These are phyloP conservation scores for Amesomyces nigricolor DNA, from an alignment of 2,329 filamentous ascomycete species.

Conservation along the genomic window DNA sequence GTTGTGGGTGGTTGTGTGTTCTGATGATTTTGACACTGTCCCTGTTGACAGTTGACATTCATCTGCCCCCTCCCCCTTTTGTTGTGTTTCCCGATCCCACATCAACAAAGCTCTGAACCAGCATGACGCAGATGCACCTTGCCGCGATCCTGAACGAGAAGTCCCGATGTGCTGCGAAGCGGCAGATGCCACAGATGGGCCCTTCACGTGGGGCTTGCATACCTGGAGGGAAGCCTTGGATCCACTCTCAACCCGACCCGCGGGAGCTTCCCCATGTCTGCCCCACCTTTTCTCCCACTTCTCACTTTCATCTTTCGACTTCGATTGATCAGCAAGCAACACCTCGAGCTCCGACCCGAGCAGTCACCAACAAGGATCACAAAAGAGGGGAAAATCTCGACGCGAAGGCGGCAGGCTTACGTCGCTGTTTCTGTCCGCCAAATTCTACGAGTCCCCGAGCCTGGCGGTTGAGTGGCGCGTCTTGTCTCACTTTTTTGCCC, in stretches of 20 bases:
- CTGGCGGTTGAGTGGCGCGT: slow-evolving; percentile 1
- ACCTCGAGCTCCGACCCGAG: background rate
- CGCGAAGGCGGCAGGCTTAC: slow-evolving; percentile 12
- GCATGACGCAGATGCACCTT: background rate
- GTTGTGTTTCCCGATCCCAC: background rate
- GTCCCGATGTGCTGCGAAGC: background rate
- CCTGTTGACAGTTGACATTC: too few relatives aligned
- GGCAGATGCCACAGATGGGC: slow-evolving; percentile 3
- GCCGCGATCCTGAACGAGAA: too few relatives aligned
- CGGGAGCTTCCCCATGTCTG: background rate
- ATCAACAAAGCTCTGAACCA: background rate
- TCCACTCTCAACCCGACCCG: background rate
- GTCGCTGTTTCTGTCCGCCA: slow-evolving; percentile 11
- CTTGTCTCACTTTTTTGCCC: background rate
- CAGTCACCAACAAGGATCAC: background rate
- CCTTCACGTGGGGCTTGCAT: slow-evolving; percentile 3
- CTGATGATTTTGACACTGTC: background rate
- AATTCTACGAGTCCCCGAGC: background rate
- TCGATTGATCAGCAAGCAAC: slow-evolving; percentile 14
- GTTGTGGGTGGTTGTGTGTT: slow-evolving; percentile 5
- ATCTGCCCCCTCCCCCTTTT: too few relatives aligned
- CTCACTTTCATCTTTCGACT: background rate
- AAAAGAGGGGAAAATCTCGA: background rate
- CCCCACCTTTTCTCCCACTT: slow-evolving; percentile 1
- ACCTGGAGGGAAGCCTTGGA: background rate